A percentile compares a stretch with the other conserved stretches of the same genome.
These are phyloP conservation scores for Leccinum ochraceum DNA, from an alignment of 768 basidiomycete species.

Conservation along the genomic window DNA sequence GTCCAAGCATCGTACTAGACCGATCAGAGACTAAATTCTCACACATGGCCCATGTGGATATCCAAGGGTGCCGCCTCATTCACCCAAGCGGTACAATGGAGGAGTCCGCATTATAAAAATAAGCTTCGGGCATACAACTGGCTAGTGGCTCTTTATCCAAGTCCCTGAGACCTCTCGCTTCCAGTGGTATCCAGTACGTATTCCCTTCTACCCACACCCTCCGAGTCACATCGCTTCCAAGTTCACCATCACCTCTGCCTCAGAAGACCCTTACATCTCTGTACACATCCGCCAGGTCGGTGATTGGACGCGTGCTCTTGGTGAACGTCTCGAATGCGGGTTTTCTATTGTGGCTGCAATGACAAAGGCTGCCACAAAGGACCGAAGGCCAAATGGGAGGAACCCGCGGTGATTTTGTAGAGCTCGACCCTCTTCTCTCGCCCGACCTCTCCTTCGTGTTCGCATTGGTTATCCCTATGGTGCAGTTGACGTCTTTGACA, in stretches of 20 bases:
- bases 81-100: conserved; percentile 95
- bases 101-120: conserved; percentile 84
- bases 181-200: conserved; percentile 96
- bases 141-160: conserved; percentile 87
- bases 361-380: no score
- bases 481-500: conserved; percentile 51
- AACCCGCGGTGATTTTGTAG: no score
- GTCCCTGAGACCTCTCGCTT: conserved; percentile 80
- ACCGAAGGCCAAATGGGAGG: no score
- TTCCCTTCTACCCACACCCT: neutral
- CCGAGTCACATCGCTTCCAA: conserved; percentile 29
- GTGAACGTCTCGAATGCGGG: conserved; percentile 62
- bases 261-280: conserved; percentile 51
- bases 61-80: conserved; percentile 50
- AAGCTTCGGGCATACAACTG: conserved; percentile 87
- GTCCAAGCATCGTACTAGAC: no score
- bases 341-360: no score
- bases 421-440: no score
- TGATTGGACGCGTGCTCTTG: conserved; percentile 82
- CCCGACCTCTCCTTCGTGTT: no score
- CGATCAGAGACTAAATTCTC: no score
- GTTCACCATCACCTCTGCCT: conserved; percentile 96
- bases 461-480: no score
- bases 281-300: conserved; percentile 95
- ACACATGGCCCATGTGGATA: no score